Evolutionary conservation across 2,329 filamentous ascomycete species (phyloP).

Genomic region (Fusarium sp.): DNA sequence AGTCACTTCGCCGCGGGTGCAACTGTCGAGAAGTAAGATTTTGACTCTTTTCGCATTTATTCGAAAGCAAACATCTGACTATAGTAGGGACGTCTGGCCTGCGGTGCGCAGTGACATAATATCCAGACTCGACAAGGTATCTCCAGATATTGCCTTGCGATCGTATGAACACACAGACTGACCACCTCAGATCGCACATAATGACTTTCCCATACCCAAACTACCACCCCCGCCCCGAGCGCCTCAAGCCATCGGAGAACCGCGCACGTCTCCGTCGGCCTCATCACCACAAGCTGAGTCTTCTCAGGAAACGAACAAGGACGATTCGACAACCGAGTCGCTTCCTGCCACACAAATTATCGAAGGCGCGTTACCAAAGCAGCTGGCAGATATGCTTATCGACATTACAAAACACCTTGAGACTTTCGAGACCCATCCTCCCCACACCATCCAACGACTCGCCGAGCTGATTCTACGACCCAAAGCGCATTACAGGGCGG

Average conservation of each 20-base stretch:
- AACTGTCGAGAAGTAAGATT: constrained; percentile 66
- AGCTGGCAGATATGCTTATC: constrained; percentile 71
- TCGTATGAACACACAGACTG: neutral
- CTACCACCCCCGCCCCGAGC: constrained; percentile 60
- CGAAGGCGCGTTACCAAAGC: constrained; percentile 69
- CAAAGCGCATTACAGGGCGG: constrained; percentile 80
- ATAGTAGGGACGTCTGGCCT: constrained; percentile 75
- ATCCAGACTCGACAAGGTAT: constrained; percentile 73
- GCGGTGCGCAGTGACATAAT: constrained; percentile 73
- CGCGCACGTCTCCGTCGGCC: constrained; percentile 58
- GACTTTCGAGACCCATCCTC: constrained; percentile 80
- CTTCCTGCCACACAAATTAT: constrained; percentile 50
- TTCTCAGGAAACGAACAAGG: constrained; percentile 74
- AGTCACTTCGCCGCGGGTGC: constrained; percentile 63
- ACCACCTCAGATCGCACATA: constrained; percentile 73
- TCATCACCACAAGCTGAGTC: constrained; percentile 58
- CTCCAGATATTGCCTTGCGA: constrained; percentile 7
- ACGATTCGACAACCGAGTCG: constrained; percentile 68
- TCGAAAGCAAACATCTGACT: constrained; percentile 40
- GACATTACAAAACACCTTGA: constrained; percentile 72
- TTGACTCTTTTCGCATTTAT: constrained; percentile 15
- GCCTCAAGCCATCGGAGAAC: constrained; percentile 56
- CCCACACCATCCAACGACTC: constrained; percentile 92
- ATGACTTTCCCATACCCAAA: constrained; percentile 79
- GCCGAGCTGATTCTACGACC: constrained; percentile 86